Percentiles rank a stretch among this genome's conserved stretches.
phyloP scores from a whole-genome alignment of 2,329 filamentous ascomycete species.

The Hypoxylon sp. region DNA sequence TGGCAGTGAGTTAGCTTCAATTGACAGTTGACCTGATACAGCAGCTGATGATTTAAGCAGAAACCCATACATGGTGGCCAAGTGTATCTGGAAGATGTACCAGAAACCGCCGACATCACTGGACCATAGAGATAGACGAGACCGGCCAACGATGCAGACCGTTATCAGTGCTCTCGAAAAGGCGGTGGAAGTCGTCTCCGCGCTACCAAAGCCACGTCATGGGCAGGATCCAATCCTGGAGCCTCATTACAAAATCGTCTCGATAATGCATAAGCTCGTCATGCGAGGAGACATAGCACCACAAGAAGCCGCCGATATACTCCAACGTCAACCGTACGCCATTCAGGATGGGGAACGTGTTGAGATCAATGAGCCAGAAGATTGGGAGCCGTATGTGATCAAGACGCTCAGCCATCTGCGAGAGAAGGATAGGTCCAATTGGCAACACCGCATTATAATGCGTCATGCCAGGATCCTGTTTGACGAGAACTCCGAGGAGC shows the following conservation, averaged over 20 bases:
- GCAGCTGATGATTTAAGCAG: conserved; percentile 52
- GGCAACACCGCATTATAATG: conserved; percentile 92
- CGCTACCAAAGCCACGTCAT: conserved; percentile 67
- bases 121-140: conserved; percentile 58
- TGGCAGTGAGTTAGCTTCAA: conserved; percentile 64
- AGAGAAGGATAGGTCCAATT: conserved; percentile 89
- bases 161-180: conserved; percentile 66
- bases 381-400: conserved; percentile 70
- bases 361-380: conserved; percentile 70
- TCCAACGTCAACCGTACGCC: conserved; percentile 69
- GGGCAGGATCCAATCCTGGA: conserved; percentile 84
- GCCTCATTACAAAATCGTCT: conserved; percentile 92
- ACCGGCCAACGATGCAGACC: conserved; percentile 56
- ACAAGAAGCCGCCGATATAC: conserved; percentile 64
- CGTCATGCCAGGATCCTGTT: conserved; percentile 74
- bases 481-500: conserved; percentile 60
- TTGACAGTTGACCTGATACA: background rate
- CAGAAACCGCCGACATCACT: conserved; percentile 61
- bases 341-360: conserved; percentile 63
- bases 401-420: conserved; percentile 65
- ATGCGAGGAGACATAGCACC: conserved; percentile 62
- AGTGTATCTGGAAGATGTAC: conserved; percentile 75
- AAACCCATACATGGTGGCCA: conserved; percentile 71
- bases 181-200: conserved; percentile 64
- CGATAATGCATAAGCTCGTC: conserved; percentile 85